Base-by-base conservation (phyloP, 2,329 filamentous ascomycete genomes). In the Penicillium palitans region DNA sequence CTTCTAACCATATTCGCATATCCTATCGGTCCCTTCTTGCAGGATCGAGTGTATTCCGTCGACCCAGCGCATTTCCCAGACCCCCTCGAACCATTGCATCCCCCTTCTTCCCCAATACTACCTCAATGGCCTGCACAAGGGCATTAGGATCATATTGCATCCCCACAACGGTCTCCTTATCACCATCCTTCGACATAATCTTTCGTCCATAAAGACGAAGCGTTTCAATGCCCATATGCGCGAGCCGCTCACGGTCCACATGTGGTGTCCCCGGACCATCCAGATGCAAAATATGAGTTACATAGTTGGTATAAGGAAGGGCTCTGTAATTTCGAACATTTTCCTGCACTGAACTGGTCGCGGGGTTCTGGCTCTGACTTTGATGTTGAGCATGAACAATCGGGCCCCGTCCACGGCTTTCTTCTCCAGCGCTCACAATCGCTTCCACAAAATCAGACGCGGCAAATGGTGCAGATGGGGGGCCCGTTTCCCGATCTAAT, bases 401-500 rank as follows among this genome's bases (percentile, higher is more conserved):
- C 7, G 58, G 53, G 6, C 52, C 56, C 6, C 81, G 69, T 0
- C 83, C 83, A 37, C 85, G 80, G 53, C 87, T 91, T 65, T 91
- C 84, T 35, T 85, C 83, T 39, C 88, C 89, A 0, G 92, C 93
- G 24, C 86, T 83, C 0, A 86, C 86, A 47, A 98, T 89, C 0
- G 93, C 90, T 12, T 83, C 84, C 0, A 97, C 84, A 70, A 98
- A 98, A 68, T 96, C 92, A 0, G 85, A 77, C 0, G 90, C 93
- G 0, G 86, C 85, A 69, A 91, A 92, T 0, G 89, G 86, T 0
- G 81, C 61, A 0, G 70, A 71, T 0, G 80, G 80, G 0, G 92
- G 90, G 0, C 92, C 91, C 0, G 92, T 96, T 78, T 98, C 93
- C 10, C 93, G 87, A 70, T 98, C 93, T 0, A 89, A 79, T 1